Conservation (phyloP, 83 land plant species). For the Isoetes engelmannii region DNA sequence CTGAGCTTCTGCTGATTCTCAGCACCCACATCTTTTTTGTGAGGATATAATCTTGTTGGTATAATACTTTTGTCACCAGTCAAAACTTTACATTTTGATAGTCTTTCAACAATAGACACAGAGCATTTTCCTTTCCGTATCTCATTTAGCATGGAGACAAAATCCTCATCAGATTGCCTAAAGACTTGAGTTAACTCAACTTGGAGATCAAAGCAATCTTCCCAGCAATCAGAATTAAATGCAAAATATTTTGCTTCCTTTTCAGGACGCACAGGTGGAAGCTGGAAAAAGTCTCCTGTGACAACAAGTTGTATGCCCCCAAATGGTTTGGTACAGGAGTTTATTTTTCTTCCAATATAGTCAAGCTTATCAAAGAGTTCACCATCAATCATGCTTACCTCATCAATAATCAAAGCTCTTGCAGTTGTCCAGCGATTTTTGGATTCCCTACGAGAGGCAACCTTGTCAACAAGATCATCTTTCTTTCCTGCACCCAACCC, state of each 20-base stretch:
- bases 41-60: conserved; percentile 50
- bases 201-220: conserved; percentile 51
- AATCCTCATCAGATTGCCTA: conserved; percentile 46
- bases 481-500: conserved; percentile 24
- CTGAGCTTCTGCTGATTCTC: conserved; percentile 46
- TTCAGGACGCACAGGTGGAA: conserved; percentile 49
- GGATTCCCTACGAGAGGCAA: conserved; percentile 9
- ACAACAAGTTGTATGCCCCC: conserved; percentile 74
- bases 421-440: conserved; percentile 30
- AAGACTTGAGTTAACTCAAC: conserved; percentile 55
- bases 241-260: conserved; percentile 46
- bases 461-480: conserved; percentile 12
- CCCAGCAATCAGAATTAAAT: conserved; percentile 76
- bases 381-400: conserved; percentile 71
- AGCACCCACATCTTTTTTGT: conserved; percentile 41
- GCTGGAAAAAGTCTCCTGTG: conserved; percentile 74
- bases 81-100: conserved; percentile 23
- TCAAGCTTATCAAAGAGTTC: conserved; percentile 59
- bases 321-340: conserved; percentile 25
- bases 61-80: conserved; percentile 15
- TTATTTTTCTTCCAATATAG: conserved; percentile 39
- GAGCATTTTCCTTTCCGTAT: conserved; percentile 47
- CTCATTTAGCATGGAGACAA: conserved; percentile 51
- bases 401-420: conserved; percentile 61
- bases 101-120: conserved; percentile 20